Conservation (phyloP, 495 filamentous ascomycete genomes). For the Tuber borchii region DNA sequence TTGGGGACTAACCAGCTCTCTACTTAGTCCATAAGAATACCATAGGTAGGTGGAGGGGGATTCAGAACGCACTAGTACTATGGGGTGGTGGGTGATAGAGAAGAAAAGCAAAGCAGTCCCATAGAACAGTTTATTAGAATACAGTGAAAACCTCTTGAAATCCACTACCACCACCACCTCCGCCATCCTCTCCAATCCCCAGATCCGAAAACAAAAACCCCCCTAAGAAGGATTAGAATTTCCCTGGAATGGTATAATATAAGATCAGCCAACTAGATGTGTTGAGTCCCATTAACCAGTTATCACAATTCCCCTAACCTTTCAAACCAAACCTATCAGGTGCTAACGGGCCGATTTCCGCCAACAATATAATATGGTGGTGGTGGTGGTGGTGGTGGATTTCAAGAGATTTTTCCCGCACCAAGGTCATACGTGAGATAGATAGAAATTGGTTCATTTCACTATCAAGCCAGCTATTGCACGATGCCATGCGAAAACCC, state of each 20-base stretch:
- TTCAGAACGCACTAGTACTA: not conserved
- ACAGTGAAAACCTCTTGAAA: too few species aligned
- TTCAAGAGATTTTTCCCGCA: not conserved
- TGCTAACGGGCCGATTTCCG: not conserved
- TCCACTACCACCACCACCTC: not conserved
- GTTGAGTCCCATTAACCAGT: not conserved
- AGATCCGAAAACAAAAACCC: too few species aligned
- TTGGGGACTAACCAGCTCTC: too few species aligned
- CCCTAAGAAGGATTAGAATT: too few species aligned
- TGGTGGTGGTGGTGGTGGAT: not conserved
- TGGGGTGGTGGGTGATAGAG: too few species aligned
- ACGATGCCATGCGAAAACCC: not conserved
- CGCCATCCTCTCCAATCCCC: not conserved
- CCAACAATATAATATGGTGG: not conserved
- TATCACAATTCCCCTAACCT: not conserved
- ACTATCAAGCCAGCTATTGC: not conserved
- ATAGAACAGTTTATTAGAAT: too few species aligned
- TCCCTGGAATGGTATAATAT: not conserved
- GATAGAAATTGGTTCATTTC: not conserved
- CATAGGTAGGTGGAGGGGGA: too few species aligned
- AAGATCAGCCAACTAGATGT: not conserved
- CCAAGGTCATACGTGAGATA: not conserved
- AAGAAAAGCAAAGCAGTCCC: not conserved
- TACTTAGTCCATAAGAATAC: too few species aligned
- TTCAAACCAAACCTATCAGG: not conserved